Evolutionary conservation across 371 early-diverging fungal genomes (phyloP).

Genomic region (Sporodiniella umbellata): DNA sequence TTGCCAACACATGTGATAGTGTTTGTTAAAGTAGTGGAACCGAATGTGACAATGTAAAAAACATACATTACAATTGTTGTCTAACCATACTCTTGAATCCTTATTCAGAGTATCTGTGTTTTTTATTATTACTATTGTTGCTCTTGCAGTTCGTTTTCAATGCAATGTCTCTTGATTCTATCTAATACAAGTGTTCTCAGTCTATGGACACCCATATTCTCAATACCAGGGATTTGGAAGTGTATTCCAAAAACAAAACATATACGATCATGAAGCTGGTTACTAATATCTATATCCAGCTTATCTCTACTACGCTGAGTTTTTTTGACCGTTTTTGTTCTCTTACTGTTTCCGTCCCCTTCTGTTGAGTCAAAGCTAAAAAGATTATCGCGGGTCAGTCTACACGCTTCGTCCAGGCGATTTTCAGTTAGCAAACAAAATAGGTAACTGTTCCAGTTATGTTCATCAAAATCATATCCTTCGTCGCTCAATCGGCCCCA

Average conservation of each 20-base stretch:
- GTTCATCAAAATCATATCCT: slow-evolving; percentile 34
- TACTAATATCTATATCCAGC: slow-evolving; percentile 9
- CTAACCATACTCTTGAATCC: no score
- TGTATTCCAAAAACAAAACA: slow-evolving; percentile 14
- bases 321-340: not conserved
- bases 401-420: slow-evolving; percentile 15
- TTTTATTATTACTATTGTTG: no score
- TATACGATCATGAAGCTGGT: slow-evolving; percentile 21
- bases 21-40: no score
- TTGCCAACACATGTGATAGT: no score
- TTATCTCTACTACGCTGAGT: slow-evolving; percentile 11
- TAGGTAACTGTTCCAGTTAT: slow-evolving; percentile 42
- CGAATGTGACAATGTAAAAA: no score
- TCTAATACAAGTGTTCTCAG: slow-evolving; percentile 8
- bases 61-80: no score
- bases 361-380: slow-evolving; percentile 1
- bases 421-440: slow-evolving; percentile 11
- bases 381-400: slow-evolving; percentile 9
- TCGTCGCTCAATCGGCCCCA: slow-evolving; percentile 23
- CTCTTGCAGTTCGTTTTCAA: no score
- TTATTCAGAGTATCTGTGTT: no score
- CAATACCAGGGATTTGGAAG: slow-evolving; percentile 18
- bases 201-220: slow-evolving; percentile 15
- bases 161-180: slow-evolving; percentile 11
- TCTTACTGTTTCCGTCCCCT: not conserved